These are phyloP conservation scores for Brettanomyces sp. DNA, from an alignment of 805 yeast genomes.

Conservation along the genomic window DNA sequence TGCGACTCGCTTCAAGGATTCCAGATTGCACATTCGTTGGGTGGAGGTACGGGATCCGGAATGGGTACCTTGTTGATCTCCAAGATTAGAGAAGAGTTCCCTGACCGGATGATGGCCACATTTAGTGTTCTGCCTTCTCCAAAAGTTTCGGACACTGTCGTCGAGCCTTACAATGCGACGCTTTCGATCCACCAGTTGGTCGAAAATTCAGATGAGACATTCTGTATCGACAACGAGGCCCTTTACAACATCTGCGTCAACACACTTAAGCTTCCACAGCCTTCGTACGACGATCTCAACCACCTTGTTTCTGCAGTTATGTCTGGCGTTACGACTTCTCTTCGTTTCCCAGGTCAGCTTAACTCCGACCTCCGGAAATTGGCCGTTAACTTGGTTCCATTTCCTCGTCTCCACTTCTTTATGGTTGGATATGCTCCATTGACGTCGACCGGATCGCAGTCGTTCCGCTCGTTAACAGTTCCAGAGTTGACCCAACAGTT, in stretches of 20 bases:
- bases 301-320: conserved; percentile 79
- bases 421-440: conserved; percentile 94
- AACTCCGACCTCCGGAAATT: conserved; percentile 87
- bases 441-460: conserved; percentile 69
- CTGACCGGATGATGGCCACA: conserved; percentile 94
- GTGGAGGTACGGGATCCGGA: conserved; percentile 96
- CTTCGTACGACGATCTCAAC: conserved; percentile 72
- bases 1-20: conserved; percentile 92
- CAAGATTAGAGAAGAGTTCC: conserved; percentile 83
- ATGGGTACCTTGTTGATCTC: conserved; percentile 86
- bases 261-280: conserved; percentile 73
- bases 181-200: conserved; percentile 85
- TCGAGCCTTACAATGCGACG: conserved; percentile 91
- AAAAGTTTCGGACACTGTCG: conserved; percentile 85
- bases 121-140: conserved; percentile 91
- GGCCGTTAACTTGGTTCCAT: conserved; percentile 91
- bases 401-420: conserved; percentile 91
- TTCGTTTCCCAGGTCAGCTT: conserved; percentile 92
- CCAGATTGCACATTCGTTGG: conserved; percentile 76
- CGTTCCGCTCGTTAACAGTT: conserved; percentile 77
- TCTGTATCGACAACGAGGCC: conserved; percentile 93
- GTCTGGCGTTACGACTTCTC: conserved; percentile 92
- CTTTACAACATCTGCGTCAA: conserved; percentile 81
- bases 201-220: conserved; percentile 86
- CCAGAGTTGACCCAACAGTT: conserved; percentile 91